Base-by-base conservation (phyloP, 2,329 filamentous ascomycete genomes). In the Lachnellula suecica region DNA sequence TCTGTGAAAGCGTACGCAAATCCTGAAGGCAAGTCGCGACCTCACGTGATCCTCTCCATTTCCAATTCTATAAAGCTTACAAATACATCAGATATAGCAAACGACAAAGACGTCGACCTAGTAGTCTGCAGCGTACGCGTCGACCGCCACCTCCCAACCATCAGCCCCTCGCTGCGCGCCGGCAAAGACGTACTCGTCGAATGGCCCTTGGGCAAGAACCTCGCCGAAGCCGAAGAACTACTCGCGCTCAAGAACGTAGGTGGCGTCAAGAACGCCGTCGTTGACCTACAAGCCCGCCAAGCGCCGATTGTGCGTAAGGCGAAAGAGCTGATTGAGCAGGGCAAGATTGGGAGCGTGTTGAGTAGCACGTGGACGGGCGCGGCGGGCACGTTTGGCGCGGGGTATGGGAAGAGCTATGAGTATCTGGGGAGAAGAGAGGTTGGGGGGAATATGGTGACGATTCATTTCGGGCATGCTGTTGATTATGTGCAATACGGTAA, bases 201-300 rank as follows among this genome's bases (percentile, higher is more conserved):
- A 58, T 78, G 76, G 76, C 78, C 75, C 3, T 66, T 78, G 0
- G 76, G 69, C 0, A 67, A 70, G 10, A 74, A 70, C 44, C 53
- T 73, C 3, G 56, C 64, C 1, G 69, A 78, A 53, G 72, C 75
- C 0, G 68, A 72, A 42, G 72, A 76, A 51, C 64, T 81, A n/a
- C 61, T 68, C 0, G 61, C 62, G 1, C 53, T 78, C 9, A 75
- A 75, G 1, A 66, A 70, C 37, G 53, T 66, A 35, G 71, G 70
- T 22, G 70, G 69, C 1, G 74, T 70, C 0, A 63, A 57, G 3
- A 47, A 67, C 29, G 53, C 50, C 73, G 63, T 79, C 3, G 72
- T 83, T 0, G 79, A 77, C 0, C 52, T 82, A 2, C 81, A 84
- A 58, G 78, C 77, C 0, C 69, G 75, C 0, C 58, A 77, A 9